Conservation (phyloP, 2,329 filamentous ascomycete species). For the Hansfordia pulvinata region DNA sequence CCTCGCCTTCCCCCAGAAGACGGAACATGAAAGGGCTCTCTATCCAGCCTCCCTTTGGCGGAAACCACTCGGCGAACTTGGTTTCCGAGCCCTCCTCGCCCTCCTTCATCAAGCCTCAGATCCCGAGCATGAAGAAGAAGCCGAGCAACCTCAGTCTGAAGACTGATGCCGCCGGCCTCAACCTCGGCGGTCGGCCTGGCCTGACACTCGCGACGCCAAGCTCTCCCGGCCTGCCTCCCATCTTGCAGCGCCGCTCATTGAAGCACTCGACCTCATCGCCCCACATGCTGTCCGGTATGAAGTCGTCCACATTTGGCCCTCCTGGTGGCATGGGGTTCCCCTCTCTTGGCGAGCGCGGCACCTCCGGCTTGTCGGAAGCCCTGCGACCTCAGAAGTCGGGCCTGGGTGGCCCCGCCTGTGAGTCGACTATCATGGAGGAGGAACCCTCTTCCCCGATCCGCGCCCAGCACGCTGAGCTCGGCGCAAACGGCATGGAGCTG, state of each 20-base stretch:
- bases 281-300: slow-evolving; percentile 47
- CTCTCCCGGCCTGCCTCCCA: slow-evolving; percentile 41
- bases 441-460: slow-evolving; percentile 45
- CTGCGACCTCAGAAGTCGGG: slow-evolving; percentile 35
- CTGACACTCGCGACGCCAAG: slow-evolving; percentile 36
- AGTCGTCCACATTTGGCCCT: slow-evolving; percentile 46
- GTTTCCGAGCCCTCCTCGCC: slow-evolving; percentile 58
- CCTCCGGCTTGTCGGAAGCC: slow-evolving; percentile 45
- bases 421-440: slow-evolving; percentile 36
- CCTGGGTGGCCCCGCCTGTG: slow-evolving; percentile 14
- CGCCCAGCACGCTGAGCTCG: slow-evolving; percentile 47
- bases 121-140: slow-evolving; percentile 57
- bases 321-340: slow-evolving; percentile 51
- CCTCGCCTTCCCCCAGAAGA: slow-evolving; percentile 55
- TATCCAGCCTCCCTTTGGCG: slow-evolving; percentile 49
- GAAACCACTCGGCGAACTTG: slow-evolving; percentile 31
- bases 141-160: slow-evolving; percentile 69
- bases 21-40: slow-evolving; percentile 77
- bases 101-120: slow-evolving; percentile 67
- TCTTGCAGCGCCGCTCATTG: slow-evolving; percentile 46
- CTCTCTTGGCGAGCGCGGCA: slow-evolving; percentile 44
- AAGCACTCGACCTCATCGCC: slow-evolving; percentile 58
- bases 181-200: slow-evolving; percentile 27
- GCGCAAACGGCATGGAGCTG: slow-evolving; percentile 43
- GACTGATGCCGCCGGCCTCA: slow-evolving; percentile 48